Percentiles rank a stretch among this genome's conserved stretches.
Evolutionary conservation across 306 rosid species (phyloP).

Genomic region (Quercus ilex): DNA sequence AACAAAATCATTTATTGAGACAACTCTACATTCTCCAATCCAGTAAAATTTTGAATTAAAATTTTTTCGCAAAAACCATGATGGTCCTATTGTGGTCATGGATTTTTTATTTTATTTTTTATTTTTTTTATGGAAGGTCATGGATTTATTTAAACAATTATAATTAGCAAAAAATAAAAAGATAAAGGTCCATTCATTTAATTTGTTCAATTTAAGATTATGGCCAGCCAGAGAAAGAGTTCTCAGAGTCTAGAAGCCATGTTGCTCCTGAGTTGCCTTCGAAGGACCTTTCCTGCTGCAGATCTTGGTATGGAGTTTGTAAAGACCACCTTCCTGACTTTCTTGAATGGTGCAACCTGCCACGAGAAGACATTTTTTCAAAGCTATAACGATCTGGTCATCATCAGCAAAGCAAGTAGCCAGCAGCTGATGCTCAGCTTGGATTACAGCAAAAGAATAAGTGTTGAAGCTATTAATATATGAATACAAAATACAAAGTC

Average conservation of each 20-base stretch:
- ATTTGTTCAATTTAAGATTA: background rate
- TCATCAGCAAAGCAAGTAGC: background rate
- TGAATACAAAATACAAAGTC: background rate
- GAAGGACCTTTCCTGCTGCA: constrained; percentile 76
- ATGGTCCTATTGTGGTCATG: too few species aligned
- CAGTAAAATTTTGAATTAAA: background rate
- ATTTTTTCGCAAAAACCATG: too few species aligned
- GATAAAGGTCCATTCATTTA: background rate
- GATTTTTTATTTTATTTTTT: too few species aligned
- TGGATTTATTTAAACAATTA: background rate
- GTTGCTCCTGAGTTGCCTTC: constrained; percentile 46
- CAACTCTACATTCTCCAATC: background rate
- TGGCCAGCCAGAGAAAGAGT: background rate
- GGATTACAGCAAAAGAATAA: background rate
- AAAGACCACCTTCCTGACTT: constrained; percentile 73
- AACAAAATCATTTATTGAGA: background rate
- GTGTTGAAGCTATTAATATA: background rate
- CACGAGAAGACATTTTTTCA: background rate
- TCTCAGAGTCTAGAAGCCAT: constrained; percentile 51
- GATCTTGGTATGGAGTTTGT: constrained; percentile 66
- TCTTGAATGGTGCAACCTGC: constrained; percentile 84
- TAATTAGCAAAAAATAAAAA: background rate
- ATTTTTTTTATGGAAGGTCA: background rate
- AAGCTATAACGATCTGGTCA: background rate
- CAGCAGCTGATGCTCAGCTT: background rate